Base-by-base conservation (phyloP, 768 basidiomycete species). In the Psilocybe sp. region DNA sequence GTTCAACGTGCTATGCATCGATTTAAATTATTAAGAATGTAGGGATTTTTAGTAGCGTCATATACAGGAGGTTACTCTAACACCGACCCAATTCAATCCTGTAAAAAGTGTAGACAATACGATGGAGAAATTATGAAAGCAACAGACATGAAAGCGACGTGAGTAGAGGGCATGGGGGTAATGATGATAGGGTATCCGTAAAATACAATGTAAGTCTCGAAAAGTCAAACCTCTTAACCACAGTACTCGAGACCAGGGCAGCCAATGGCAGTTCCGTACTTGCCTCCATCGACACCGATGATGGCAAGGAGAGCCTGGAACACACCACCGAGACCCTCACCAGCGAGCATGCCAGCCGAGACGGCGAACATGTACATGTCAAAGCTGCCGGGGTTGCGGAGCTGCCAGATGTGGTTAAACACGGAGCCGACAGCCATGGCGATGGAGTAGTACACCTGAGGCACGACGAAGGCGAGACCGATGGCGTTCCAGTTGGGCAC, bases 301-400 rank as follows among this genome's bases (percentile, higher is more conserved):
- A 82, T 67, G 28, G 78, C 75, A 18, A 83, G 68, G n/a, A 82
- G 61, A 11, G 81, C 80, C 53, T 77, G 75, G 61, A 82, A 72
- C 44, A 84, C 80, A 59, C 81, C 82, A 23, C 80, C 82, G 32
- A 84, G 68, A 64, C 82, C 82, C 54, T 82, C 81, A 20, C 81
- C 81, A 33, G 80, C 79, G 32, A 82, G 66, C 51, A 80, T 64
- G 56, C 81, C 81, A 40, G 76, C 72, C 44, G 79, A 68, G 54
- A 80, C 51, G 28, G 79, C 74, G 57, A 81, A 82, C 73, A 80
- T 79, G 63, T 80, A 81, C 75, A 80, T 75, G 54, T 81, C 81
- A 56, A 64, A 80, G 35, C 63, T 52, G 18, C 49, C 64, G 2
- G 77, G 79, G 60, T 64, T 75, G 11, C 67, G 60, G 63, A 66